Base-by-base conservation (phyloP, 257 asterid genomes). In the Lycium barbarum region DNA sequence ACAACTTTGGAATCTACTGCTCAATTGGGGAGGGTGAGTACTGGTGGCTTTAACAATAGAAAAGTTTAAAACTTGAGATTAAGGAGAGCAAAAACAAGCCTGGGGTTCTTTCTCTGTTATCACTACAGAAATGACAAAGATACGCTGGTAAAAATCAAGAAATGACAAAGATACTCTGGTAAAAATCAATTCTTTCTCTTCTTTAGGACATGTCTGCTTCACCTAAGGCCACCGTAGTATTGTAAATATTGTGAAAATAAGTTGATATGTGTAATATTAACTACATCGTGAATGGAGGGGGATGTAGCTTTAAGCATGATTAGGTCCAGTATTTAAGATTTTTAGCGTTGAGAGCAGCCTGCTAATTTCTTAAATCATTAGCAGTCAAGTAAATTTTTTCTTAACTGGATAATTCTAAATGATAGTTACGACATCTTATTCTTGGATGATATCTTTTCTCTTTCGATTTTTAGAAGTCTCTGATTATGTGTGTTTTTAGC, bases 81-180 rank as follows among this genome's bases (percentile, higher is more conserved):
- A 88, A 79, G 83, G 88, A 84, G 65, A 90, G 87, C 73, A 91
- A 85, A 73, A 86, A 86, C 85, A 93, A 89, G 81, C 88, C 89
- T 45, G 95, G 95, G 63, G 85, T 89, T 83, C 93, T 90, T 90
- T 86, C 84, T 94, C 96, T 84, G 91, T 96, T 57, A 91, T 95
- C 87, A 93, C 97, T 15, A 92, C 94, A 81, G 94, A 93, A 49
- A 81, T 88, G 90, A 47, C 88, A 88, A 84, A 15, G 91, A 92
- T 81, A 84, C 93, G 58, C 12, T 85, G 93, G 97, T 93, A 71
- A 89, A 85, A 11, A 26, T 58, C 7, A 12, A 12, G n/a, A n/a
- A 93, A 81, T 88, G 90, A 47, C 88, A 88, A 84, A 15, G 91
- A 92, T 81, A 84, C 93, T 62, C 12, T 85, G 93, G 97, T 93